These are phyloP conservation scores for Quercus lobata DNA, from an alignment of 331 rosid genomes.

Conservation along the genomic window DNA sequence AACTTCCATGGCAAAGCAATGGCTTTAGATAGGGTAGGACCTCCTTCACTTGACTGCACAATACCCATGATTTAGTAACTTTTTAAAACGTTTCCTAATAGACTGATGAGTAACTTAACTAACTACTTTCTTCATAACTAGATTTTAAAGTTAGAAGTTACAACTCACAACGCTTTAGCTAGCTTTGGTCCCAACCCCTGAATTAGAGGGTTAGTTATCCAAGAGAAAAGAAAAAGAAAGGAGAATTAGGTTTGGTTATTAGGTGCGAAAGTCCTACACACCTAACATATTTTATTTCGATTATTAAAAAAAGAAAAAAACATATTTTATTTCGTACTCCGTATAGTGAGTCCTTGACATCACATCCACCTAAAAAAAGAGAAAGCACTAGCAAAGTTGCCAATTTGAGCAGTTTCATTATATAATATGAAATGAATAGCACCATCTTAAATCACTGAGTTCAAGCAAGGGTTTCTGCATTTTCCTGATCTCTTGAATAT, in stretches of 20 bases:
- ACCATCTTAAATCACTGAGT: background rate
- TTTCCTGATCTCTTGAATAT: background rate
- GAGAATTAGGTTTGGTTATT: background rate
- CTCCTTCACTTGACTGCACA: no score
- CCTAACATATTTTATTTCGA: background rate
- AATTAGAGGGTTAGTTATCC: no score
- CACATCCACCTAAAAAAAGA: background rate
- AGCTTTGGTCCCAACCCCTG: no score
- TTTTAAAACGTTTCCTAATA: background rate
- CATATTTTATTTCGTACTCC: background rate
- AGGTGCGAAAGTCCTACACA: background rate
- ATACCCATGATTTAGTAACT: background rate
- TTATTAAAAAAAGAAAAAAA: no score
- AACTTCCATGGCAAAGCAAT: no score
- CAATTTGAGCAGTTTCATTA: constrained; percentile 1
- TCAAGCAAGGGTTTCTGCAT: background rate
- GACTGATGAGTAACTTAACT: background rate
- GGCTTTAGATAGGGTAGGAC: no score
- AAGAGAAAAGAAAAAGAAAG: no score
- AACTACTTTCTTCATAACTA: background rate
- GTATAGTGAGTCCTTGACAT: background rate
- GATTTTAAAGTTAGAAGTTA: background rate
- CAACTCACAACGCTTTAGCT: no score
- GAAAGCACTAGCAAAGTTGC: background rate
- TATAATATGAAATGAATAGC: background rate